Evolutionary conservation across 106 monocot genomes (phyloP), one percentile per base, ranked within the genome.

Genomic region (Dendrobium huoshanense): DNA sequence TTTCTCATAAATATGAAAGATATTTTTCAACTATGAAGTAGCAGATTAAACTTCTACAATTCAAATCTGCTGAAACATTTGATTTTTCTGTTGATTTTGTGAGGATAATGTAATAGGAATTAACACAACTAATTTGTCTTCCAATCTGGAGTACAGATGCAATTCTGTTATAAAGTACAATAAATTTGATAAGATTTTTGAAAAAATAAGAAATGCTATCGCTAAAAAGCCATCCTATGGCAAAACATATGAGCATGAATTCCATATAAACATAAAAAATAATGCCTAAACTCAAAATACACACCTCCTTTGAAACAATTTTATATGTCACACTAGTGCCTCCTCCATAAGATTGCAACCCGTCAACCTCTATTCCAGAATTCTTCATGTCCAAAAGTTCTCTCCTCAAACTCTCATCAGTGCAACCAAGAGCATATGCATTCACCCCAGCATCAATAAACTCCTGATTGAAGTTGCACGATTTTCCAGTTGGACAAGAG

Each of bases 381-480:
- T 91, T 91, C 70, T 87, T 87, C 75, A 93, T 75, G 77, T 87
- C 87, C 43, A 90, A 77, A 22, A 96, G 91, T 80, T 96, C 96
- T 79, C 86, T 91, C 79, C 91, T 91, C 76, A 96, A 81, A 77
- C 93, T 92, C 80, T 96, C 96, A 75, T 91, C 91, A 44, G 96
- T 96, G 84, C 96, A 96, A 56, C 96, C 96, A 78, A 96, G 51
- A 3, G 90, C 91, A 88, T 96, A 96, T 65, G 96, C 94, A 87
- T 94, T 94, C 55, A 96, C 96, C 0, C 87, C 93, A 56, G 87
- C 96, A 90, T 72, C 90, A 48, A 96, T 92, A 78, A 96, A 96
- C 59, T 94, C 96, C 93, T 94, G 10, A 51, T 51, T 51, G 15
- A 10, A 51, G 13, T 51, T 44, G 43, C 19, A 75, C 20, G 6